Evolutionary conservation across 2,329 filamentous ascomycete genomes (phyloP).

Genomic region (Colletotrichum aenigma): DNA sequence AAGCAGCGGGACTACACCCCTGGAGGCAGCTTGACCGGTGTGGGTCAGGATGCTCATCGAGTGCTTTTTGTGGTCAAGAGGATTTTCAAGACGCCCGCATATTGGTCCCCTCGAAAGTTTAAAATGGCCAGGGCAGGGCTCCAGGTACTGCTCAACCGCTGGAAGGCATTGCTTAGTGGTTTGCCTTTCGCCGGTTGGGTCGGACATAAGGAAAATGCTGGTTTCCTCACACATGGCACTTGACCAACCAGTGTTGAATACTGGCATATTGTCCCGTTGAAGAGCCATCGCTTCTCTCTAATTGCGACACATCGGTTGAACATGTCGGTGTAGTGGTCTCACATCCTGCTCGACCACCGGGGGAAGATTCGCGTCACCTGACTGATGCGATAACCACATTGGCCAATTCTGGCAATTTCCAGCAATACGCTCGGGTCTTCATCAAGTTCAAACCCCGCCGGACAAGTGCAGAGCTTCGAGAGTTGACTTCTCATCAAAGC

Average conservation of each 20-base stretch:
- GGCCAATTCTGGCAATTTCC: background rate
- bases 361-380: background rate
- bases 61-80: conserved; percentile 9
- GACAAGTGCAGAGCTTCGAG: background rate
- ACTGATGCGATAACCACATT: background rate
- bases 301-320: background rate
- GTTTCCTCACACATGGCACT: background rate
- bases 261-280: background rate
- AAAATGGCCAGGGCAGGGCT: background rate
- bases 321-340: background rate
- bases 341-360: background rate
- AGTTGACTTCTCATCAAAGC: background rate
- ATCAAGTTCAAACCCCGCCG: background rate
- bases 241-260: background rate
- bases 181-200: background rate
- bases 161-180: background rate
- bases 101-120: conserved; percentile 1
- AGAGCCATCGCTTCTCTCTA: background rate
- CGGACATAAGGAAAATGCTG: background rate
- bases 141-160: background rate
- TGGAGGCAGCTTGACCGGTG: conserved; percentile 19
- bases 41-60: conserved; percentile 6
- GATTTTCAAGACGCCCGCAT: conserved; percentile 9
- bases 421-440: background rate
- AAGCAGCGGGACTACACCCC: background rate